Evolutionary conservation across 2,329 filamentous ascomycete genomes (phyloP).

Genomic region (Xylaria sp.): DNA sequence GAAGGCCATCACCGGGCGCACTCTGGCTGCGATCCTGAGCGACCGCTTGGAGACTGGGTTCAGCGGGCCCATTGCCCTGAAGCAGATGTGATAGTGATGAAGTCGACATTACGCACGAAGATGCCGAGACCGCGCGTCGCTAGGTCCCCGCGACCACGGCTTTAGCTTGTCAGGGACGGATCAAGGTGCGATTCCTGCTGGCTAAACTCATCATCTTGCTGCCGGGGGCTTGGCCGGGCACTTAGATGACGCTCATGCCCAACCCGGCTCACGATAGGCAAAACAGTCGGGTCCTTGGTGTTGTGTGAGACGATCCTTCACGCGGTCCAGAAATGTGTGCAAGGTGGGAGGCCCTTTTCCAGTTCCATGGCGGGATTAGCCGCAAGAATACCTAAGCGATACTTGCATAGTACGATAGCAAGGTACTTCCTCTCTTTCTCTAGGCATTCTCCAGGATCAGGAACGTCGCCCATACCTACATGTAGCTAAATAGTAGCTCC

Average conservation of each 20-base stretch:
- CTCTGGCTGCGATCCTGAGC: constrained; percentile 18
- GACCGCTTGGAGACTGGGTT: constrained; percentile 8
- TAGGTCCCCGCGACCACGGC: constrained; percentile 5
- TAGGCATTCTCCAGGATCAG: background rate
- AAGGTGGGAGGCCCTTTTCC: constrained; percentile 10
- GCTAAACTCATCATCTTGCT: constrained; percentile 22
- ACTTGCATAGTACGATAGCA: background rate
- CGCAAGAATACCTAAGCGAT: background rate
- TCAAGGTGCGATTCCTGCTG: constrained; percentile 8
- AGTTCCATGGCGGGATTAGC: constrained; percentile 18
- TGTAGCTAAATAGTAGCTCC: background rate
- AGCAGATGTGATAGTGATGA: constrained; percentile 40
- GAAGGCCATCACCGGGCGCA: constrained; percentile 5
- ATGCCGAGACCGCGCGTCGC: background rate
- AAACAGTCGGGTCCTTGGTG: background rate
- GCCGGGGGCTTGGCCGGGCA: constrained; percentile 29
- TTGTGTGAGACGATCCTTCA: constrained; percentile 12
- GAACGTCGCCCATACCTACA: background rate
- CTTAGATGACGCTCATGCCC: constrained; percentile 23
- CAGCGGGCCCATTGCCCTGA: constrained; percentile 33
- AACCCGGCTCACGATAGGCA: background rate
- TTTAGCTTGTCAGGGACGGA: constrained; percentile 16
- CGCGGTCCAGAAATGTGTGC: background rate
- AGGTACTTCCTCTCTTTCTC: background rate
- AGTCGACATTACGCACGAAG: constrained; percentile 32